Base-by-base conservation (phyloP, 352 stramenopile species). In the Phytophthora nicotianae region DNA sequence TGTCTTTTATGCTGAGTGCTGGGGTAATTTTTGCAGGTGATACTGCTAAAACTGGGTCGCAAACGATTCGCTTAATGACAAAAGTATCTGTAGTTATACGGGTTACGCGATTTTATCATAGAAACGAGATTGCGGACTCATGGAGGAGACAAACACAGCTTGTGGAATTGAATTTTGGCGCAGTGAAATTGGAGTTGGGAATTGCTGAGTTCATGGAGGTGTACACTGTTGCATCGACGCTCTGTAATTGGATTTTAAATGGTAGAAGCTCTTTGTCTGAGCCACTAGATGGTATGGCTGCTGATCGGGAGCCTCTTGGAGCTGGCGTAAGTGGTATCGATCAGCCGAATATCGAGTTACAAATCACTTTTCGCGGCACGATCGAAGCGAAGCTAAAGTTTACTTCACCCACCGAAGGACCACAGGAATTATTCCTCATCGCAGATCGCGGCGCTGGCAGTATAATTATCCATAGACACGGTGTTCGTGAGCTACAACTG, bases 121-220 rank as follows among this genome's bases (percentile, higher is more conserved):
- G 75, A 45, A 65, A 63, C 32, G 61, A 65, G 11, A 72, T 77
- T 13, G 29, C 66, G 5, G 72, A 79, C 16, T 57, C 68, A 5
- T 89, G 77, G 81, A 80, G 69, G 9, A 62, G 65, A n/a, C 63
- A 87, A 8, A 86, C 82, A 45, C 68, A 75, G 13, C 79, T 89
- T 40, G 67, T 88, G 27, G 79, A 91, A 51, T 58, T 88, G 19
- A 79, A 86, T 43, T 46, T 89, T 33, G 75, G 81, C 14, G 74
- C 63, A 10, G 20, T 86, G 27, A 63, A 68, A 35, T 71, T 86
- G 32, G 75, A 86, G 17, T 72, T 78, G 37, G 67, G 83, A 14
- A 26, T 81, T 26, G 41, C 20, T 9, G 68, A 86, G 40, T 57
- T 84, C 17, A 50, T 79, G 41, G 59, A 78, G 33, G 45, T 86